Base-by-base conservation (phyloP, 2,329 filamentous ascomycete species). In the Madurella mycetomatis region DNA sequence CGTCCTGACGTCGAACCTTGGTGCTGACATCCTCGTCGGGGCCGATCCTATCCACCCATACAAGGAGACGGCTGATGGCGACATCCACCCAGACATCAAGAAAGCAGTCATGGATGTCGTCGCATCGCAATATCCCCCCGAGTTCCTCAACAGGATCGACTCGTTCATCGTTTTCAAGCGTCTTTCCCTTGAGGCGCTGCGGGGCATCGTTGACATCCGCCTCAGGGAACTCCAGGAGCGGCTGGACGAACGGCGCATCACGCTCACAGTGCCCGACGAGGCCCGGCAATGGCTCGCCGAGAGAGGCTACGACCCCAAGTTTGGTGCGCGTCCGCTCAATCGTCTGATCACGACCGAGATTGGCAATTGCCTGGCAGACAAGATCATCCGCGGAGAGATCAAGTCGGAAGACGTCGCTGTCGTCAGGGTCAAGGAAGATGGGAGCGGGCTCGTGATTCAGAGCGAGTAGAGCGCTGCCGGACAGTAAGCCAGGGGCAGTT, bases 131-230 rank as follows among this genome's bases (percentile, higher is more conserved):
- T 86, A 96, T 68, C 85, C 92, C 5, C 94, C 94, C 2, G 94
- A 97, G 69, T 99, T 97, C 77, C 81, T 97, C 60, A 97, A 99
- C 74, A 84, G 94, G 17, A 90, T 97, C 59, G 92, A 97, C 71
- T 92, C 95, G 57, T 96, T 97, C 74, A 96, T 97, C 69, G 76
- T 97, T 66, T 97, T 97, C 79, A 92, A 92, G 72, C 83, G 92
- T 9, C 81, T 97, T 2, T 89, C 90, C 1, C 80, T 80, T 31
- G 76, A 79, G 16, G 92, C 92, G 15, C 80, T 97, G 53, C 81
- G 90, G 31, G 92, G 95, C 66, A 97, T 97, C 60, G 91, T 96
- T 47, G 90, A 97, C 66, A 96, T 97, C 60, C 84, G 94, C 32
- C 78, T 97, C 46, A 82, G 79, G 57, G 94, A 97, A 73, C 77